phyloP scores from a whole-genome alignment of 371 early-diverging fungal species.

The Funneliformis caledonium region DNA sequence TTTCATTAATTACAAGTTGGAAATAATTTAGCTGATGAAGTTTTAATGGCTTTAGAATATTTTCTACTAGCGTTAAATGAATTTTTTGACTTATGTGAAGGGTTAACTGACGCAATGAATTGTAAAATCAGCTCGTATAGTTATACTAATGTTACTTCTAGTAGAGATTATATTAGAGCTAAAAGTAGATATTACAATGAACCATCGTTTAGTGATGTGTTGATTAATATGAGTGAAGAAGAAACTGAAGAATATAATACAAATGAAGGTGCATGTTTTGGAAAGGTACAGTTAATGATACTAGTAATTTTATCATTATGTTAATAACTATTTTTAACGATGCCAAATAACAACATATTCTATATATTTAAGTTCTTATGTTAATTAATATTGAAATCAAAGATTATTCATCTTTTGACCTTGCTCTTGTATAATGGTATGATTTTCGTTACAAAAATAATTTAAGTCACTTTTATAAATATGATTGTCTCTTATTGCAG shows the following conservation, averaged over 20 bases:
- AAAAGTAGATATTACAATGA: background rate
- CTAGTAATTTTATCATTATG: background rate
- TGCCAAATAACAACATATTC: background rate
- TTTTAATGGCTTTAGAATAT: background rate
- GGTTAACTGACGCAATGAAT: background rate
- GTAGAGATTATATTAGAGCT: background rate
- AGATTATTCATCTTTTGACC: too few relatives aligned
- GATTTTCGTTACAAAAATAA: too few relatives aligned
- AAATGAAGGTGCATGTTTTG: constrained; percentile 7
- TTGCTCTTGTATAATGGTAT: too few relatives aligned
- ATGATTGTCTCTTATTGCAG: too few relatives aligned
- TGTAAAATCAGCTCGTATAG: background rate
- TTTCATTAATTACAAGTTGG: background rate
- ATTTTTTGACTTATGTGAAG: background rate
- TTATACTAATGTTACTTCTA: background rate
- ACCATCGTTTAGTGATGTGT: too few relatives aligned
- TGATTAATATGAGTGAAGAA: background rate
- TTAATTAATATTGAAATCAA: too few relatives aligned
- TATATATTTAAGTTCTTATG: background rate
- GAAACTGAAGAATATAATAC: background rate
- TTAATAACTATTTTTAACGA: too few relatives aligned
- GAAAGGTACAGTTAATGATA: too few relatives aligned
- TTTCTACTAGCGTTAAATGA: too few relatives aligned
- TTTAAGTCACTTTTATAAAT: too few relatives aligned
- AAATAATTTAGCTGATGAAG: background rate